phyloP scores from a whole-genome alignment of 2,329 filamentous ascomycete species.

The Magnaporthiopsis rhizophila region DNA sequence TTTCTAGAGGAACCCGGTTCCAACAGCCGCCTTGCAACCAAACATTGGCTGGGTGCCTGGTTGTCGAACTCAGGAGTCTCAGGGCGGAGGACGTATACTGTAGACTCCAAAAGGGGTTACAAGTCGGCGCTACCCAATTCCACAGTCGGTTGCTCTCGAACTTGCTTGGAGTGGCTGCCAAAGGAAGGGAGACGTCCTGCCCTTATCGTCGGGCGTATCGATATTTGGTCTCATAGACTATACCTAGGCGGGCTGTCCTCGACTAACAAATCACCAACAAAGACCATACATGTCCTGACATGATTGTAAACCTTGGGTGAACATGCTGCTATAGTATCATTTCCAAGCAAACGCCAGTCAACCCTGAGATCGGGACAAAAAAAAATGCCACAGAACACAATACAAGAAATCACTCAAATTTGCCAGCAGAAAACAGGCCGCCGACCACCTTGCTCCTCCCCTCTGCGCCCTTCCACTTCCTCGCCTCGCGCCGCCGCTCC shows the following conservation, averaged over 20 bases:
- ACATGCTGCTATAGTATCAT: neutral
- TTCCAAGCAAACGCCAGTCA: neutral
- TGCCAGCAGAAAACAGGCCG: conserved; percentile 49
- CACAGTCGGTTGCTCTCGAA: too few relatives aligned
- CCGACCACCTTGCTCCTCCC: conserved; percentile 48
- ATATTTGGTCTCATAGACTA: too few relatives aligned
- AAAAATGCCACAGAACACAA: neutral
- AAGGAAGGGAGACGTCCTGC: too few relatives aligned
- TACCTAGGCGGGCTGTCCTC: neutral
- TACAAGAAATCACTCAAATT: conserved; percentile 34
- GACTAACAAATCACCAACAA: neutral
- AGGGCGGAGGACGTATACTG: too few relatives aligned
- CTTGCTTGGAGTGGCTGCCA: too few relatives aligned
- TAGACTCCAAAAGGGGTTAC: too few relatives aligned
- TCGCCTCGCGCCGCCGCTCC: conserved; percentile 50
- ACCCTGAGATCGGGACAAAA: neutral
- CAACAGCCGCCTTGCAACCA: too few relatives aligned
- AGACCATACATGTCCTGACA: neutral
- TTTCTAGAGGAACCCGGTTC: too few relatives aligned
- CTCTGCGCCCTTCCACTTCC: conserved; percentile 49
- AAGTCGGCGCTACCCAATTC: too few relatives aligned
- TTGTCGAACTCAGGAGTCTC: too few relatives aligned
- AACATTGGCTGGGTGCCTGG: too few relatives aligned
- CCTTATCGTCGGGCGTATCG: too few relatives aligned
- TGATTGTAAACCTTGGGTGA: neutral